A percentile compares a stretch with the other conserved stretches of the same genome.
Conservation (phyloP, 495 filamentous ascomycete species). For the Choiromyces venosus region DNA sequence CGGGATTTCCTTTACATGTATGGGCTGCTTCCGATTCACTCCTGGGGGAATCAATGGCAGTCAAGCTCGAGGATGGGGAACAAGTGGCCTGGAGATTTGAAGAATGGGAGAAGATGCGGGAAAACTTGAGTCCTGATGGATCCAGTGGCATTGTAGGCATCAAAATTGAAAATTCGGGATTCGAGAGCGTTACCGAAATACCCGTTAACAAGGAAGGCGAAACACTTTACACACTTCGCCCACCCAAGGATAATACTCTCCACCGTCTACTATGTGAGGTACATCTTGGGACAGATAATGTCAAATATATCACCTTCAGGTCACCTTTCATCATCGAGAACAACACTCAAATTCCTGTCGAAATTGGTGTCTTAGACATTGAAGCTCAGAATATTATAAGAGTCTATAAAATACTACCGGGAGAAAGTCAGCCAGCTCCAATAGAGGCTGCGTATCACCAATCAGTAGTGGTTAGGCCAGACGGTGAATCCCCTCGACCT, state of each 20-base stretch:
- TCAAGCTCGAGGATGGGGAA: slow-evolving; percentile 82
- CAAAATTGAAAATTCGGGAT: slow-evolving; percentile 84
- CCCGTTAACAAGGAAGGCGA: slow-evolving; percentile 92
- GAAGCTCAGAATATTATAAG: slow-evolving; percentile 87
- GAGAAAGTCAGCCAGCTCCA: slow-evolving; percentile 82
- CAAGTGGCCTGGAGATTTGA: slow-evolving; percentile 95
- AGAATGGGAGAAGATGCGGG: slow-evolving; percentile 86
- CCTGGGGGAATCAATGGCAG: slow-evolving; percentile 58
- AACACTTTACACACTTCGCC: slow-evolving; percentile 73
- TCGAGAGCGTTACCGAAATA: slow-evolving; percentile 82
- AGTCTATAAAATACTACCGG: slow-evolving; percentile 94
- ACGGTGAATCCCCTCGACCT: slow-evolving; percentile 50
- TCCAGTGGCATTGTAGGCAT: slow-evolving; percentile 71
- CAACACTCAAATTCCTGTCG: slow-evolving; percentile 91
- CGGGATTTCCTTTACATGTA: slow-evolving; percentile 80
- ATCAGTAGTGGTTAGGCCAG: slow-evolving; percentile 82
- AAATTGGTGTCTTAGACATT: slow-evolving; percentile 86
- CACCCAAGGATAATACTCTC: slow-evolving; percentile 72
- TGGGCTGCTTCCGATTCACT: slow-evolving; percentile 67
- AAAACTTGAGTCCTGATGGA: slow-evolving; percentile 78
- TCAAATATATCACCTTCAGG: slow-evolving; percentile 95
- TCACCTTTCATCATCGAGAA: slow-evolving; percentile 97
- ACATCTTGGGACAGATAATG: slow-evolving; percentile 80
- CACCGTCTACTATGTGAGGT: slow-evolving; percentile 91
- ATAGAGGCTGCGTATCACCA: slow-evolving; percentile 89